Evolutionary conservation across 2,329 filamentous ascomycete genomes (phyloP).

Genomic region (Fusarium nanum): DNA sequence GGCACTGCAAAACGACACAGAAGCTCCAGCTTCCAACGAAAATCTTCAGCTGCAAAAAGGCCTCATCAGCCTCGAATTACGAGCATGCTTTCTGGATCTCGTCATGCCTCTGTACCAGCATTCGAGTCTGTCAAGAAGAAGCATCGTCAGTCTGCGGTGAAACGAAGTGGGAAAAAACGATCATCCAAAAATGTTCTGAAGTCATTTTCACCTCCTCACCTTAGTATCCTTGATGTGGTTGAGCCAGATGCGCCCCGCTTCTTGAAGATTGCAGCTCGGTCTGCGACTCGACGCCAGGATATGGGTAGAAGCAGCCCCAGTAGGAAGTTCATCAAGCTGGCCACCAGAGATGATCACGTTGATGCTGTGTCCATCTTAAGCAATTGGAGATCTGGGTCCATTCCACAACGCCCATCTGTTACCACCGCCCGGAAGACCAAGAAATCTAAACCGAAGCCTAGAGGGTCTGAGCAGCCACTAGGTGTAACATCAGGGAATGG

Average conservation of each 20-base stretch:
- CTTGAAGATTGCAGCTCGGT: constrained; percentile 70
- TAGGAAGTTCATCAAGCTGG: constrained; percentile 69
- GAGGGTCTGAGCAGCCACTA: constrained; percentile 27
- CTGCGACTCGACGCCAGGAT: constrained; percentile 59
- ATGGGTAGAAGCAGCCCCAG: constrained; percentile 67
- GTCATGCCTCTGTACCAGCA: constrained; percentile 7
- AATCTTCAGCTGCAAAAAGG: constrained; percentile 29
- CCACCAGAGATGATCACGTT: constrained; percentile 68
- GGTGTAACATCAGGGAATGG: constrained; percentile 44
- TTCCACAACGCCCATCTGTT: constrained; percentile 56
- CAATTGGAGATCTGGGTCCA: constrained; percentile 67
- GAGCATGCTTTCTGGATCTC: constrained; percentile 42
- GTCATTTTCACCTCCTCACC: constrained; percentile 53
- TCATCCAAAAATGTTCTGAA: constrained; percentile 8
- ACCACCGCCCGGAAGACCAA: constrained; percentile 42
- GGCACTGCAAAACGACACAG: constrained; percentile 46
- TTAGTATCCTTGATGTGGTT: constrained; percentile 72
- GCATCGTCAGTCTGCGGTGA: constrained; percentile 25
- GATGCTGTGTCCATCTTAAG: constrained; percentile 66
- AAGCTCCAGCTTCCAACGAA: constrained; percentile 34
- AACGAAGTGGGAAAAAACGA: constrained; percentile 16
- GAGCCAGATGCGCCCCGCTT: constrained; percentile 66
- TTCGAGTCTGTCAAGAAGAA: constrained; percentile 31
- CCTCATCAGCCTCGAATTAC: constrained; percentile 51
- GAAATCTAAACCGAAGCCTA: constrained; percentile 16